Evolutionary conservation across 805 yeast species (phyloP).

Genomic region (Wickerhamiella occidentalis): DNA sequence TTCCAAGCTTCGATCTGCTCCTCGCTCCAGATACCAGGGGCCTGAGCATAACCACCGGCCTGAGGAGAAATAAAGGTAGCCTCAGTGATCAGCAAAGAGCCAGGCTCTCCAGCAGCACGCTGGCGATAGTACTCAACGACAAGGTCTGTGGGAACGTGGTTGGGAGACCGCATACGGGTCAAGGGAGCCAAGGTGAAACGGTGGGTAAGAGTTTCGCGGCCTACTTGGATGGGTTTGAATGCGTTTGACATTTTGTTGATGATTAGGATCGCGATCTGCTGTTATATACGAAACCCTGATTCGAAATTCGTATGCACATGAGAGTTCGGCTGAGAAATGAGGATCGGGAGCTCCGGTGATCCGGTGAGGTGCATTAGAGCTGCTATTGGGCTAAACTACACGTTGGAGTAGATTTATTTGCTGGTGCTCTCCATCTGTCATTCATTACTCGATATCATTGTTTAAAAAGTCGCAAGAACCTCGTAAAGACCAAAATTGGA

Average conservation of each 20-base stretch:
- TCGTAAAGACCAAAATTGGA: no score
- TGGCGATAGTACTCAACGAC: conserved; percentile 41
- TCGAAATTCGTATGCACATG: no score
- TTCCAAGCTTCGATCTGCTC: conserved; percentile 29
- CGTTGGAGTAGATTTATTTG: no score
- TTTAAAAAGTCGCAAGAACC: no score
- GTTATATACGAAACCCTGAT: no score
- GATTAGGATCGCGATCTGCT: no score
- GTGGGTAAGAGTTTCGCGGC: conserved; percentile 27
- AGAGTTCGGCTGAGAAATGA: no score
- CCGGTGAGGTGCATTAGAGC: no score
- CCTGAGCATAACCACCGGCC: conserved; percentile 31
- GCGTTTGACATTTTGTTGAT: neutral
- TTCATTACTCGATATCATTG: no score
- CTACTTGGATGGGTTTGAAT: conserved; percentile 31
- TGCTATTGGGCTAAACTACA: no score
- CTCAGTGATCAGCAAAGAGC: conserved; percentile 48
- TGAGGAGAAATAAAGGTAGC: conserved; percentile 38
- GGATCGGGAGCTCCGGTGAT: no score
- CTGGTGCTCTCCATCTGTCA: no score
- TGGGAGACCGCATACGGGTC: conserved; percentile 33
- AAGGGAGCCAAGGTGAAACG: conserved; percentile 40
- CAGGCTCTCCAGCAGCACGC: conserved; percentile 39
- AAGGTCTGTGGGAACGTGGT: conserved; percentile 33
- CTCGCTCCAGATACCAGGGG: conserved; percentile 25